These are phyloP conservation scores for Alternaria sp. DNA, from an alignment of 2,329 filamentous ascomycete genomes.

Conservation along the genomic window DNA sequence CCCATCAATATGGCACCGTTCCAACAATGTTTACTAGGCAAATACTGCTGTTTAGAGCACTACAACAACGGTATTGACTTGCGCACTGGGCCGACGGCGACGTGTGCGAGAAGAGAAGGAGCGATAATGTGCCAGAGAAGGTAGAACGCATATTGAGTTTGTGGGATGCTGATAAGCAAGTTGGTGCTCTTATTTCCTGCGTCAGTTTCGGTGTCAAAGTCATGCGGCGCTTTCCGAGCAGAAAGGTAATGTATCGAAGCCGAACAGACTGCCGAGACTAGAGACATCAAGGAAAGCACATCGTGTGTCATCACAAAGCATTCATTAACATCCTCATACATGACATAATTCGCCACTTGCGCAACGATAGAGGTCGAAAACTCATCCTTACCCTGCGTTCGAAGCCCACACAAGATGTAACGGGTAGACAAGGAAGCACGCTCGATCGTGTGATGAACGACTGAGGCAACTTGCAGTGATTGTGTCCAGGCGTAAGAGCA, in stretches of 20 bases:
- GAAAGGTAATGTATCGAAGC: background rate
- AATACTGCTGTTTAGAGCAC: background rate
- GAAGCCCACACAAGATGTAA: background rate
- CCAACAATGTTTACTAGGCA: background rate
- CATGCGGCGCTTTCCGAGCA: background rate
- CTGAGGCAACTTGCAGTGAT: background rate
- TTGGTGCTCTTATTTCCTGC: too few relatives aligned
- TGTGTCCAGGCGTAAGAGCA: background rate
- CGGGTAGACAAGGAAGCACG: background rate
- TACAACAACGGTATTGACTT: background rate
- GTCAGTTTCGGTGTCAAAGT: background rate
- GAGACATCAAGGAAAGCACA: background rate
- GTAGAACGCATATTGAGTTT: background rate
- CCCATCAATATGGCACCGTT: background rate
- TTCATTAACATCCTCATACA: background rate
- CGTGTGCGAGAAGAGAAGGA: background rate
- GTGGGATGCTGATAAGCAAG: too few relatives aligned
- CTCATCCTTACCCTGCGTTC: background rate
- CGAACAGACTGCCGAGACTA: background rate
- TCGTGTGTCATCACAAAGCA: background rate
- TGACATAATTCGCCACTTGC: background rate
- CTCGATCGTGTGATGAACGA: background rate
- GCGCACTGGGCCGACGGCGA: background rate
- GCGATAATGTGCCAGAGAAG: background rate
- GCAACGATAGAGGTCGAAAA: background rate